A percentile compares a stretch with the other conserved stretches of the same genome.
These are phyloP conservation scores for Alternaria incomplexa DNA, from an alignment of 2,329 filamentous ascomycete genomes.

Conservation along the genomic window DNA sequence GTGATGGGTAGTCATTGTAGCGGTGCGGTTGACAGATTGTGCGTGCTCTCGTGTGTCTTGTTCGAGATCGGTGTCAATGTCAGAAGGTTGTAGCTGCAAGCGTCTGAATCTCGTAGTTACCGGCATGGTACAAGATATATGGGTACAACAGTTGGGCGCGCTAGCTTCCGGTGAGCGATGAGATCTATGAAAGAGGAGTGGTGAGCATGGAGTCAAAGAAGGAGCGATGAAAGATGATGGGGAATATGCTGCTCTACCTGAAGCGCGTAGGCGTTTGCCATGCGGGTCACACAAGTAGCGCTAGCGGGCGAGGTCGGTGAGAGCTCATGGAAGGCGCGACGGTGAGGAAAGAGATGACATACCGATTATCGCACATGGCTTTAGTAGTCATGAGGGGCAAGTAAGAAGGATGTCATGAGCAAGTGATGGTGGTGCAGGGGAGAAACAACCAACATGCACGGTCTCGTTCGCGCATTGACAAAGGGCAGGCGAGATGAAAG, in stretches of 20 bases:
- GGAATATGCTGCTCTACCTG: not conserved
- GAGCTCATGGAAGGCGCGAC: not conserved
- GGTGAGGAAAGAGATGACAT: not conserved
- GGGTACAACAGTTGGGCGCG: not conserved
- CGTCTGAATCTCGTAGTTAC: not conserved
- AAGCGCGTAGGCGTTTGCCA: not conserved
- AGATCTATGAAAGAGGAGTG: not conserved
- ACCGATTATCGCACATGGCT: not conserved
- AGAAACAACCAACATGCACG: not conserved
- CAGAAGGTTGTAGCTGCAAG: not conserved
- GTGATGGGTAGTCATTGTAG: not conserved
- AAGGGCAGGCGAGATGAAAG: not conserved
- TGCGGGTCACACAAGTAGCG: not conserved
- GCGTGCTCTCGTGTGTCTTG: not conserved
- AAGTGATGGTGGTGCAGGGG: not conserved
- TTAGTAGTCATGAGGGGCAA: too few species aligned
- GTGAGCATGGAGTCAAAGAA: not conserved
- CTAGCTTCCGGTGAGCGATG: not conserved
- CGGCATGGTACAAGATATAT: not conserved
- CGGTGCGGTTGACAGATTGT: not conserved
- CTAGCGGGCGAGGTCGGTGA: not conserved
- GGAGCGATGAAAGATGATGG: not conserved
- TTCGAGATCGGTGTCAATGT: not conserved
- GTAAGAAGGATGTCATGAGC: too few species aligned
- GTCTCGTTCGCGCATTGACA: not conserved